Evolutionary conservation across 176 grass and related monocot species (phyloP).

Genomic region (maize (Zea mays)): DNA sequence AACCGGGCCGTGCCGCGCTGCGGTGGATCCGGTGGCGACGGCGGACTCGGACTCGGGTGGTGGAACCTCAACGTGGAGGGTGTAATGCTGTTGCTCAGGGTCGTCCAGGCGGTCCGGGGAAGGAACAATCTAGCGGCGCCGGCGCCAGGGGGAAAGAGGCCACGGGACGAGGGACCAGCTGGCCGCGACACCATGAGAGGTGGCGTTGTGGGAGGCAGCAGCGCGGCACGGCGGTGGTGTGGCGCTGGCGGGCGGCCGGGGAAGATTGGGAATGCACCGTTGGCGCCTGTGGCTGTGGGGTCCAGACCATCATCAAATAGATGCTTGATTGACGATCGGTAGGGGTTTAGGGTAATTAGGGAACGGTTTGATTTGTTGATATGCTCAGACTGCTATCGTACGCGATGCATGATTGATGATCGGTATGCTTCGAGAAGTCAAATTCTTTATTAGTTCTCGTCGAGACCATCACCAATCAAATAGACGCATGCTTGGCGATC

Average conservation of each 20-base stretch:
- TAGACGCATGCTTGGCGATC: too few species aligned
- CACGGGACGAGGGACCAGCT: slow-evolving; percentile 38
- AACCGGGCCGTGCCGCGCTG: slow-evolving; percentile 25
- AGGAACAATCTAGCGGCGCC: slow-evolving; percentile 15
- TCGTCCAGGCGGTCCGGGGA: slow-evolving; percentile 46
- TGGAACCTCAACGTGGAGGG: slow-evolving; percentile 77
- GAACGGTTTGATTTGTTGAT: too few species aligned
- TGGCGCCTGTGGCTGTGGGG: slow-evolving; percentile 44
- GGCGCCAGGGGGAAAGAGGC: slow-evolving; percentile 41
- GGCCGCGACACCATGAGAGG: slow-evolving; percentile 11
- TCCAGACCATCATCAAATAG: too few species aligned
- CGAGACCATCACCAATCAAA: too few species aligned
- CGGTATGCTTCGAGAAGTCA: too few species aligned
- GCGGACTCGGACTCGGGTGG: slow-evolving; percentile 18
- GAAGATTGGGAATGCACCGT: slow-evolving; percentile 45
- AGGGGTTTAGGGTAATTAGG: too few species aligned
- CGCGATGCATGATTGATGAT: too few species aligned
- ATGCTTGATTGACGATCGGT: too few species aligned
- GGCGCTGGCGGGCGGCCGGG: slow-evolving; percentile 46
- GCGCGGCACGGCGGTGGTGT: slow-evolving; percentile 32
- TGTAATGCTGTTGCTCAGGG: slow-evolving; percentile 59
- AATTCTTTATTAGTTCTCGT: too few species aligned
- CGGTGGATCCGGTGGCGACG: neutral
- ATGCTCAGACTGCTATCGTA: too few species aligned
- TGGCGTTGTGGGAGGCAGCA: neutral